Percentiles rank a stretch among this genome's conserved stretches.
phyloP scores from a whole-genome alignment of 176 grass and related monocot genomes.

The Oryza coarctata region DNA sequence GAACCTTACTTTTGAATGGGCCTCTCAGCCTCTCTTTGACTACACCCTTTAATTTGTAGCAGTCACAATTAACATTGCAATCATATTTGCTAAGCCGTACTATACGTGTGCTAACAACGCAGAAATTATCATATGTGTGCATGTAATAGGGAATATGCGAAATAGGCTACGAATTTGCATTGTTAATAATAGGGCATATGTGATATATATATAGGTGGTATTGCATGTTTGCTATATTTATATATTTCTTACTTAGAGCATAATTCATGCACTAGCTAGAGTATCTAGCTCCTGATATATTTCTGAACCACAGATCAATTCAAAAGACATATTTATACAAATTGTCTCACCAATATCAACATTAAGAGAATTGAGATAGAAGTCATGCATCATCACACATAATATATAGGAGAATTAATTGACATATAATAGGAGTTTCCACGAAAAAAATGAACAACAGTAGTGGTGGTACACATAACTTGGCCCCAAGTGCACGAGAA shows the following conservation, averaged over 20 bases:
- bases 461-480: constrained; percentile 35
- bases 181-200: background rate
- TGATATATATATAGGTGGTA: background rate
- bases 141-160: background rate
- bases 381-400: background rate
- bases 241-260: background rate
- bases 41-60: constrained; percentile 23
- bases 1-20: constrained; percentile 53
- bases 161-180: background rate
- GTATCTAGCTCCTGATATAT: background rate
- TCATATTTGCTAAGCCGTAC: background rate
- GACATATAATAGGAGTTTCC: constrained; percentile 37
- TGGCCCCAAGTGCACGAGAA: constrained; percentile 25
- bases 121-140: background rate
- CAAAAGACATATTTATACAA: background rate
- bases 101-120: background rate
- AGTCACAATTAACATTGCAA: background rate
- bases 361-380: background rate
- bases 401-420: constrained; percentile 1
- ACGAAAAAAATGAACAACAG: constrained; percentile 38
- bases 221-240: constrained; percentile 11
- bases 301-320: background rate
- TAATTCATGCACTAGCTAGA: background rate
- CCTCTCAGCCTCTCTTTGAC: constrained; percentile 42
- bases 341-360: background rate